Evolutionary conservation across 1,139 yeast species (phyloP), one percentile per base, ranked within the genome.

Genomic region (Barnettozyma hawaiiensis): DNA sequence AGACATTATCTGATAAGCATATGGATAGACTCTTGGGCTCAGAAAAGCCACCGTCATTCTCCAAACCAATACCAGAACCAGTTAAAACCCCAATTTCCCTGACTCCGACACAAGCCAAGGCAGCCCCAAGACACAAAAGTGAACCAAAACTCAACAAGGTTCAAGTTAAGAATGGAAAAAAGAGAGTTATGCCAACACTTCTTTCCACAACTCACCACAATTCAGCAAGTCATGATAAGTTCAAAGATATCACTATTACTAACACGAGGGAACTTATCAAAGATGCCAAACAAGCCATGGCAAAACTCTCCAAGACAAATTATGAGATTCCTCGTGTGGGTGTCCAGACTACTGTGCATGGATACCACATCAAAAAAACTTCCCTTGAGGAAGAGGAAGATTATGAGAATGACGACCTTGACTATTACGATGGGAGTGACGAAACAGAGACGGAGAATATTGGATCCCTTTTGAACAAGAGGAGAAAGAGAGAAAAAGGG

Each of bases 181-280:
- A 89, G 54, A 68, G 97, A 49, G 92, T 92, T 2, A 78, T 95
- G 0, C 97, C 98, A 1, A 71, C 81, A 42, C 66, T 90, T n/a
- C 73, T 90, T 2, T 66, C 79, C 11, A 54, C 65, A 11, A 49
- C 67, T 5, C 40, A 41, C 19, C 40, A 53, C n/a, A n/a, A n/a
- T 10, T 46, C 54, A 0, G 24, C 35, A 2, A 21, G 35, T 18
- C 44, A 46, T 43, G 35, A 45, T 33, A 42, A 48, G 42, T 50
- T 54, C 45, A 45, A 45, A 35, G 36, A 35, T 15, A 43, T 47
- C 7, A 32, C 50, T 3, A 38, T 47, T 3, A 38, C 46, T n/a
- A 43, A 47, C 20, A 43, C 42, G 8, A 42, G 38, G 14, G 39
- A 42, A 14, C 29, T 35, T n/a, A 39, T 44, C 12, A 29, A 39